Evolutionary conservation across 305 asterid species (phyloP).

Genomic region (Fraxinus greggii): DNA sequence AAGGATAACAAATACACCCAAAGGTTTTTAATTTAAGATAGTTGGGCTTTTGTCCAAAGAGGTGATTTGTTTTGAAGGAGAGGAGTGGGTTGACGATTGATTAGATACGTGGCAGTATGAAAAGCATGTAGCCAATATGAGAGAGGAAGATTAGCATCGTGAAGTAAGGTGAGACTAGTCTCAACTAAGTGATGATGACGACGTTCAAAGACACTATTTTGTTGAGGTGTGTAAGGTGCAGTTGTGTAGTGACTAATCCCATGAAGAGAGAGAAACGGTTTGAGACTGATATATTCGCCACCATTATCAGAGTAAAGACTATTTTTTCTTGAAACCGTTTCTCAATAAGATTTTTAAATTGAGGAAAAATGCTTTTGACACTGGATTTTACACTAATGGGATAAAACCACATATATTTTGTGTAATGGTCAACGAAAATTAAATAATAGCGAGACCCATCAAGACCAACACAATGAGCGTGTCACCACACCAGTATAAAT

Average conservation of each 20-base stretch:
- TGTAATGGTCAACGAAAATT: not conserved
- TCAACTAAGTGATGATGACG: not conserved
- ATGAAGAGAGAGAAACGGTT: not conserved
- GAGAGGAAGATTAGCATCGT: not conserved
- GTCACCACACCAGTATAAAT: not conserved
- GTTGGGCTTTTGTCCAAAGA: not conserved
- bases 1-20: not conserved
- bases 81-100: not conserved
- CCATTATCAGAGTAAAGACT: not conserved
- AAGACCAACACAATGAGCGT: not conserved
- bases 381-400: not conserved
- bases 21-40: too few relatives aligned
- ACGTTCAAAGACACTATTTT: not conserved
- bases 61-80: not conserved
- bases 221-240: too few relatives aligned
- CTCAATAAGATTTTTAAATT: not conserved
- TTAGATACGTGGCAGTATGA: not conserved
- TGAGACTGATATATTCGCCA: not conserved
- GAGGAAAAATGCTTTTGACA: not conserved
- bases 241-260: not conserved
- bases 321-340: not conserved
- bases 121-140: not conserved
- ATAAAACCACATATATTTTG: not conserved
- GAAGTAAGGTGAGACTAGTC: not conserved
- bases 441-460: too few relatives aligned